Evolutionary conservation across 306 rosid genomes (phyloP).

Genomic region (Astragalus glycyphyllos): DNA sequence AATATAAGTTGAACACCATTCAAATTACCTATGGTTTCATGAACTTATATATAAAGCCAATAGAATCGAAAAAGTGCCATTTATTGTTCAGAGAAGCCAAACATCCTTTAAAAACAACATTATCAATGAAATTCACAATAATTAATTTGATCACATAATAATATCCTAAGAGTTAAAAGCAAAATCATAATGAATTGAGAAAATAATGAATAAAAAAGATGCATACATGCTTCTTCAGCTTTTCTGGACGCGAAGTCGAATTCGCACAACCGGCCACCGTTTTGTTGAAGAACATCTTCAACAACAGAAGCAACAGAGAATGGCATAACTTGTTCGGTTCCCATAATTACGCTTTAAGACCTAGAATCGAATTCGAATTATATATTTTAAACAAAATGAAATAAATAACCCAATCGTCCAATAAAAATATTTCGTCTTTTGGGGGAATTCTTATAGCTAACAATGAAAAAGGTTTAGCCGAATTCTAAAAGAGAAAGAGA

Average conservation of each 20-base stretch:
- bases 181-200: neutral
- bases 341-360: conserved; percentile 48
- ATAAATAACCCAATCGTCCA: neutral
- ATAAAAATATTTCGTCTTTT: conserved; percentile 26
- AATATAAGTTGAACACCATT: conserved; percentile 8
- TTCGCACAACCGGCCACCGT: conserved; percentile 47
- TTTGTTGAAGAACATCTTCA: conserved; percentile 78
- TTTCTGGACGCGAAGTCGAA: conserved; percentile 63
- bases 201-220: neutral
- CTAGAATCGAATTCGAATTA: conserved; percentile 40
- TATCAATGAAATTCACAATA: conserved; percentile 7
- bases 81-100: too few species aligned
- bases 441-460: neutral
- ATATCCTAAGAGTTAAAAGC: neutral
- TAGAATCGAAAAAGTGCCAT: too few species aligned
- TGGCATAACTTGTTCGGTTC: conserved; percentile 62
- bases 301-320: conserved; percentile 76
- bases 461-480: conserved; percentile 9
- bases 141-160: conserved; percentile 16
- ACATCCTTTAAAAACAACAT: conserved; percentile 1
- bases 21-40: neutral
- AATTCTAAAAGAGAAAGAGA: conserved; percentile 25
- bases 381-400: conserved; percentile 24
- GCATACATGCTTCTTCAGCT: conserved; percentile 76
- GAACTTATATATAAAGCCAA: neutral